Percentiles rank a stretch among this genome's conserved stretches.
Evolutionary conservation across 371 early-diverging fungal species (phyloP).

Genomic region (Zopfochytrium polystomum): DNA sequence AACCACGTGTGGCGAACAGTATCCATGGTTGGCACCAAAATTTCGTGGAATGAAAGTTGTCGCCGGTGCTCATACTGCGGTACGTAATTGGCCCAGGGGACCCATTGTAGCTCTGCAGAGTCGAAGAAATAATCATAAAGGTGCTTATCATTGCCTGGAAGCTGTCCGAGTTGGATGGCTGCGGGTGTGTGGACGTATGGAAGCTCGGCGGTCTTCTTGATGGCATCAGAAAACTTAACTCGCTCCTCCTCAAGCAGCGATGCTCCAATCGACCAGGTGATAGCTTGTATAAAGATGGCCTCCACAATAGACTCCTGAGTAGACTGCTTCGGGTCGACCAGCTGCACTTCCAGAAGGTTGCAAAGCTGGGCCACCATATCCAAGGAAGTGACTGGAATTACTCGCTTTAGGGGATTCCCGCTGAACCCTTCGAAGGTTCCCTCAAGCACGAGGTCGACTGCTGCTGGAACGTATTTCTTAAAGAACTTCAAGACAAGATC

Average conservation of each 20-base stretch:
- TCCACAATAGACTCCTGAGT: constrained; percentile 42
- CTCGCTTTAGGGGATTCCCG: constrained; percentile 45
- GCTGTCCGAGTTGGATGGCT: constrained; percentile 45
- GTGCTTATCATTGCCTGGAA: constrained; percentile 54
- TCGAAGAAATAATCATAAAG: constrained; percentile 58
- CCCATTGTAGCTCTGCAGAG: constrained; percentile 46
- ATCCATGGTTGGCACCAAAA: constrained; percentile 58
- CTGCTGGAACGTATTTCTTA: constrained; percentile 46
- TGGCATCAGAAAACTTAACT: constrained; percentile 48
- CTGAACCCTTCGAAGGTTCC: constrained; percentile 51
- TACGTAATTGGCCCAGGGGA: constrained; percentile 51
- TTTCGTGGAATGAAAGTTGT: constrained; percentile 46
- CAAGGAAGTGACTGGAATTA: constrained; percentile 49
- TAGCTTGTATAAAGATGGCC: constrained; percentile 50
- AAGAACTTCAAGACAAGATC: constrained; percentile 43
- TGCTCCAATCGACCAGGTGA: constrained; percentile 57
- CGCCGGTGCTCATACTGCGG: constrained; percentile 54
- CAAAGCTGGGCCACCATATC: constrained; percentile 51
- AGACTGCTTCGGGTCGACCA: constrained; percentile 39
- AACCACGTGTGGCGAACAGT: constrained; percentile 59
- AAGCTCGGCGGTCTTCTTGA: constrained; percentile 55
- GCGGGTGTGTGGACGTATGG: constrained; percentile 46
- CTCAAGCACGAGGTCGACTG: constrained; percentile 49
- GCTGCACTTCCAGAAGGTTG: constrained; percentile 46
- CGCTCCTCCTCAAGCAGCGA: constrained; percentile 52